phyloP scores from a whole-genome alignment of 164 flowering plant species.

The Santalum album region DNA sequence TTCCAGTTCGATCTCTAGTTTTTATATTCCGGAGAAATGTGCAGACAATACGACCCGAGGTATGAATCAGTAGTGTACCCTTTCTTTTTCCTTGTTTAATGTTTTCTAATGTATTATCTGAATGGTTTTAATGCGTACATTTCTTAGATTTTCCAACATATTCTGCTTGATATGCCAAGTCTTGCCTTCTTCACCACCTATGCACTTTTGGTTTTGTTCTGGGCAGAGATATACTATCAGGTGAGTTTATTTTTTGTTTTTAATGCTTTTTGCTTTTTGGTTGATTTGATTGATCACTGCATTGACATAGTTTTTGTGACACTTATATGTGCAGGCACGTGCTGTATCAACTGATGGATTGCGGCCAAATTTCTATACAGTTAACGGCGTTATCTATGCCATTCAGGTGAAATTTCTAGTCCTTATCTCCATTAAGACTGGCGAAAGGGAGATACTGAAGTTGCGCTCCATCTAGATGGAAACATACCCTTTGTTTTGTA shows the following conservation, averaged over 20 bases:
- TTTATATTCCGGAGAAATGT: constrained; percentile 64
- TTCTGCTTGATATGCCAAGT: constrained; percentile 85
- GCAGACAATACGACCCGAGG: constrained; percentile 60
- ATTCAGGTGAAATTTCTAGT: constrained; percentile 55
- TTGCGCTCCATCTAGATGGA: neutral
- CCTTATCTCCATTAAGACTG: constrained; percentile 4
- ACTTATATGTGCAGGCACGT: constrained; percentile 55
- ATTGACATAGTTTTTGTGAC: neutral
- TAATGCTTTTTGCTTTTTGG: constrained; percentile 2
- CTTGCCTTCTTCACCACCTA: constrained; percentile 92
- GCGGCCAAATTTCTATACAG: constrained; percentile 66
- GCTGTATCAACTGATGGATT: constrained; percentile 85
- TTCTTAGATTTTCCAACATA: constrained; percentile 62
- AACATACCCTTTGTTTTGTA: too few relatives aligned
- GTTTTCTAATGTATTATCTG: too few relatives aligned
- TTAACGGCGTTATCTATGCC: constrained; percentile 68
- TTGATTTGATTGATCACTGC: neutral
- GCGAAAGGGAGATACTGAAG: constrained; percentile 2
- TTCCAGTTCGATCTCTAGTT: constrained; percentile 62
- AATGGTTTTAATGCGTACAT: neutral
- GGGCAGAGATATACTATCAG: constrained; percentile 99
- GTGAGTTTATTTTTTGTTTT: constrained; percentile 26
- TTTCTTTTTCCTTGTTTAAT: too few relatives aligned
- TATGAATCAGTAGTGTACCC: constrained; percentile 13
- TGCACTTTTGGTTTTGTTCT: constrained; percentile 83